These are phyloP conservation scores for Trichoderma harzianum DNA, from an alignment of 2,329 filamentous ascomycete species.

Conservation along the genomic window DNA sequence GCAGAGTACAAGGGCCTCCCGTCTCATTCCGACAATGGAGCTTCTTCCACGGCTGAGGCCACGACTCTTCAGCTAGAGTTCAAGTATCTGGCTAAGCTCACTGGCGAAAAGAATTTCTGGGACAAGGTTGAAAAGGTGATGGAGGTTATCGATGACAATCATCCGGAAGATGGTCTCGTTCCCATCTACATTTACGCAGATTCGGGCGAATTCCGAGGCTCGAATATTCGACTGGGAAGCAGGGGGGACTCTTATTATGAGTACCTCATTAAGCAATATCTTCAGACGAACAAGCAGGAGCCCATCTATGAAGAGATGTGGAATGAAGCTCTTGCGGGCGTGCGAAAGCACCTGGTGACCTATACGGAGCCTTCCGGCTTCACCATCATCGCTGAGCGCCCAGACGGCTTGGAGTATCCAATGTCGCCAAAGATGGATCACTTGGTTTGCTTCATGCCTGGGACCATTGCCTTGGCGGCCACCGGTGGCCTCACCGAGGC, in stretches of 20 bases:
- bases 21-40: conserved; percentile 80
- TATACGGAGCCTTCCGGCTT: conserved; percentile 78
- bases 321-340: conserved; percentile 77
- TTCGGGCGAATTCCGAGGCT: conserved; percentile 72
- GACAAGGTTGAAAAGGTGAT: conserved; percentile 88
- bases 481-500: conserved; percentile 75
- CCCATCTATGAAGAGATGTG: conserved; percentile 88
- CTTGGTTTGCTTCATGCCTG: conserved; percentile 94
- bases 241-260: conserved; percentile 98
- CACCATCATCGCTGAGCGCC: conserved; percentile 87
- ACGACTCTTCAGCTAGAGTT: conserved; percentile 92
- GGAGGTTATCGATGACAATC: conserved; percentile 81
- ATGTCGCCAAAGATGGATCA: conserved; percentile 96
- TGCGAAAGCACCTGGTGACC: conserved; percentile 88
- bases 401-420: conserved; percentile 61
- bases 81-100: conserved; percentile 94
- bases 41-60: conserved; percentile 90
- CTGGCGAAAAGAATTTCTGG: conserved; percentile 91
- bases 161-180: conserved; percentile 74
- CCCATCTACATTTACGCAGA: conserved; percentile 87
- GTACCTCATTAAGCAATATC: conserved; percentile 97
- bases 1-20: conserved; percentile 70
- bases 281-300: conserved; percentile 87
- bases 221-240: conserved; percentile 88
- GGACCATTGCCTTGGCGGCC: conserved; percentile 84